Percentiles rank a stretch among this genome's conserved stretches.
These are phyloP conservation scores for Clathrus columnatus DNA, from an alignment of 768 basidiomycete genomes.

Conservation along the genomic window DNA sequence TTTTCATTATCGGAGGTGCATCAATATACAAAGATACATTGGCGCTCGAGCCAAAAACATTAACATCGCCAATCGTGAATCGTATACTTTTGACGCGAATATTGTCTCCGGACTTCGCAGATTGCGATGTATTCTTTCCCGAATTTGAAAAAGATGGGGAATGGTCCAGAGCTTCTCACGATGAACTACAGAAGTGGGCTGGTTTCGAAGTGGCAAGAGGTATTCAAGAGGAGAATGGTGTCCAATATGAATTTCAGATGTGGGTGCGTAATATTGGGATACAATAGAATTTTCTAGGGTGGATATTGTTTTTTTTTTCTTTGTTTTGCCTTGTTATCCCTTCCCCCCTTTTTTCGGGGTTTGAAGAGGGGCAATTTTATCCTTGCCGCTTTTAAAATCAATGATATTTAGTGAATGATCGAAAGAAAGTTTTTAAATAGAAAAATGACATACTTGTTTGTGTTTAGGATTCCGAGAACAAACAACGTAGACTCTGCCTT, in stretches of 20 bases:
- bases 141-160: constrained; percentile 42
- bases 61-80: constrained; percentile 42
- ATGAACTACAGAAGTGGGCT: constrained; percentile 65
- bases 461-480: constrained; percentile 95
- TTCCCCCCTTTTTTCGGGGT: too few species aligned
- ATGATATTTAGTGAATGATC: too few species aligned
- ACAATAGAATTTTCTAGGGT: constrained; percentile 10
- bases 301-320: background rate
- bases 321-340: background rate
- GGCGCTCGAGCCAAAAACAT: constrained; percentile 25
- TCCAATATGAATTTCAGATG: constrained; percentile 92
- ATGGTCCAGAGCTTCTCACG: constrained; percentile 56
- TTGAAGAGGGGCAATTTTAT: too few species aligned
- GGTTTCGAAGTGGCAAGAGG: constrained; percentile 73
- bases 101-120: constrained; percentile 58
- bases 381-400: constrained; percentile 51
- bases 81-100: constrained; percentile 86
- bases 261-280: constrained; percentile 48
- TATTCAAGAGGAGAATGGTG: constrained; percentile 70
- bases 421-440: too few species aligned
- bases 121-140: constrained; percentile 84
- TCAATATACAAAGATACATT: constrained; percentile 71
- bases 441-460: constrained; percentile 65
- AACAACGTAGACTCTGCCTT: constrained; percentile 86
- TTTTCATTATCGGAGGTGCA: constrained; percentile 91